Conservation (phyloP, 306 rosid species). For the Rosa multiflora region DNA sequence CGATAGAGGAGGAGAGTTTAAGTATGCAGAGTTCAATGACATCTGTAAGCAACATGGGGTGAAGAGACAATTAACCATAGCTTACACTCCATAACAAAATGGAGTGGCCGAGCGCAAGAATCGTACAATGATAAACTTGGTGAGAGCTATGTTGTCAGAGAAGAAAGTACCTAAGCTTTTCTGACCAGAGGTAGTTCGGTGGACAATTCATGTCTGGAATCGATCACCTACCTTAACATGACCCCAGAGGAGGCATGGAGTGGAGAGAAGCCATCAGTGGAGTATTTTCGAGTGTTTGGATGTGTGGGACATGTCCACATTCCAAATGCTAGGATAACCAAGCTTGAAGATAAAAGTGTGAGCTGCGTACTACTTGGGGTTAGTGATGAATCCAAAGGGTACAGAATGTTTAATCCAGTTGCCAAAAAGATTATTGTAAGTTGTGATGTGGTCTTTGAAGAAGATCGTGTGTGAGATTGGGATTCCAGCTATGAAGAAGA, state of each 20-base stretch:
- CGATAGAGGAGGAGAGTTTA: neutral
- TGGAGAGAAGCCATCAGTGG: neutral
- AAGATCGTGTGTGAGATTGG: neutral
- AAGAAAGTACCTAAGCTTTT: neutral
- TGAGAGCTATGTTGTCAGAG: neutral
- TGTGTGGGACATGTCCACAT: neutral
- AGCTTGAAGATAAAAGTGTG: no score
- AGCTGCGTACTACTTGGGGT: no score
- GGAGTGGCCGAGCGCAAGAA: neutral
- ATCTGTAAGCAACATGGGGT: neutral
- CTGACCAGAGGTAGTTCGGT: neutral
- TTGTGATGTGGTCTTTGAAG: neutral
- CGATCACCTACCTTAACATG: neutral
- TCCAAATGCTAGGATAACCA: neutral
- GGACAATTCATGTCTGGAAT: neutral
- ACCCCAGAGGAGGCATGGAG: neutral
- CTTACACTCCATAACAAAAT: neutral
- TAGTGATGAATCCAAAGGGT: no score
- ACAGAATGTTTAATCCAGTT: no score
- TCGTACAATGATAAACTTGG: neutral
- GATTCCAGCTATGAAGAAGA: neutral
- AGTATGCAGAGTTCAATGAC: no score
- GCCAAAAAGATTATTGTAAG: neutral
- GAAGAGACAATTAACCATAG: neutral
- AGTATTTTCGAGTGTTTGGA: neutral